Conservation (phyloP, 345 rosid genomes). For the Euphorbia tirucalli region DNA sequence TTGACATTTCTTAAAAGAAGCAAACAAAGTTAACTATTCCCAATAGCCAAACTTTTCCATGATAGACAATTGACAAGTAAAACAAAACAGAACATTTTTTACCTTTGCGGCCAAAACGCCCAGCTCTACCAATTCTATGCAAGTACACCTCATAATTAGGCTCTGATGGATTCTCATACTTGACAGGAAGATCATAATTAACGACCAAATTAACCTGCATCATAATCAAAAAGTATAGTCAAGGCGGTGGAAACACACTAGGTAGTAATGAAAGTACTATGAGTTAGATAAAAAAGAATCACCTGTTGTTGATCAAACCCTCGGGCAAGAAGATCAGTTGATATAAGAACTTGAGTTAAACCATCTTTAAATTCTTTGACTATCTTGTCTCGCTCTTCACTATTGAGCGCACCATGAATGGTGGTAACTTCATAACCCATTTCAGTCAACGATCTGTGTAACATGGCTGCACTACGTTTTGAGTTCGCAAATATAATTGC, state of each 20-base stretch:
- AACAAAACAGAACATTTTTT: not conserved
- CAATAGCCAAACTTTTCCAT: not conserved
- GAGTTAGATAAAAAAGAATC: constrained; percentile 1
- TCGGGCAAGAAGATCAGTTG: constrained; percentile 86
- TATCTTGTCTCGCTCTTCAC: constrained; percentile 73
- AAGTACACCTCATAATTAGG: constrained; percentile 90
- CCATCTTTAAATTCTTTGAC: constrained; percentile 87
- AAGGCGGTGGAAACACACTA: not conserved
- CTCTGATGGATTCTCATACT: constrained; percentile 43
- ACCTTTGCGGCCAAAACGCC: constrained; percentile 96
- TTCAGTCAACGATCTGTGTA: constrained; percentile 61
- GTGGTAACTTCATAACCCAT: constrained; percentile 86
- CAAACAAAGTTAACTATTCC: not conserved
- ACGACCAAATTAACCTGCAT: constrained; percentile 84
- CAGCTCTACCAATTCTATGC: constrained; percentile 97
- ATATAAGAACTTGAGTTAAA: constrained; percentile 79
- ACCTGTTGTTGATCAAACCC: constrained; percentile 97
- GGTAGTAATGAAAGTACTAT: not conserved
- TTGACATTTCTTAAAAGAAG: too few relatives aligned
- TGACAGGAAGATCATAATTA: constrained; percentile 77
- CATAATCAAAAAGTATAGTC: not conserved
- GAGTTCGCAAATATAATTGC: constrained; percentile 74
- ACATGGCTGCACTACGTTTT: constrained; percentile 51
- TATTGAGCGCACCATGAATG: constrained; percentile 62
- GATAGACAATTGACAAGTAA: not conserved